Evolutionary conservation across 2,329 filamentous ascomycete species (phyloP), one percentile per base, ranked within the genome.

Genomic region (Alternaria tenuissima): DNA sequence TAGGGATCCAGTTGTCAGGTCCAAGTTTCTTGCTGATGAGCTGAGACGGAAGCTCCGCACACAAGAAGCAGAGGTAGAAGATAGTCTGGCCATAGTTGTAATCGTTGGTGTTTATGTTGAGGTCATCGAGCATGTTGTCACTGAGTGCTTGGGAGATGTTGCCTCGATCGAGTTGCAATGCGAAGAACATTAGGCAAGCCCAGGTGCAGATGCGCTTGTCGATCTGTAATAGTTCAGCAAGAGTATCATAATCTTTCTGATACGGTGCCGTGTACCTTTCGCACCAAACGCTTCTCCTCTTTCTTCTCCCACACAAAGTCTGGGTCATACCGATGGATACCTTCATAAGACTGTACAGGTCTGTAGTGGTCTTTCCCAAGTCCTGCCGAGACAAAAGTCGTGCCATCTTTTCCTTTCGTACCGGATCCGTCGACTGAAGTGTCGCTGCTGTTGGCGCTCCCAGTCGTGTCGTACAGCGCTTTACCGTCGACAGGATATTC

Each of bases 61-160:
- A 69, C 5, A 96, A 92, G 80, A 96, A 96, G 78, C 92, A 93
- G 24, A 87, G 85, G 78, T 91, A 94, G 82, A 96, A 96, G 9
- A 91, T 81, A 0, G 79, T 80, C 51, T 81, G 74, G 8, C 76
- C 76, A 42, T 74, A 75, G 57, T 79, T 79, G 68, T 77, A 78
- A 60, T 78, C 75, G 55, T 77, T 78, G 46, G 77, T 79, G 49
- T 71, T 75, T 53, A 78, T 64, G 8, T 57, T 39, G 8, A 79
- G 66, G 52, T 79, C 76, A 3, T 57, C 44, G 4, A 79, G 66
- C 42, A 79, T 51, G 53, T 78, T 78, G 64, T 78, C 76, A 14
- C 70, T 74, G 2, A 79, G 58, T 1, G 76, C 77, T 55, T 79
- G 76, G 4, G 69, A 65, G 52, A 83, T 80, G 57, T 84, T 83